phyloP scores from a whole-genome alignment of 2,329 filamentous ascomycete species.

The Clonostachys rosea region DNA sequence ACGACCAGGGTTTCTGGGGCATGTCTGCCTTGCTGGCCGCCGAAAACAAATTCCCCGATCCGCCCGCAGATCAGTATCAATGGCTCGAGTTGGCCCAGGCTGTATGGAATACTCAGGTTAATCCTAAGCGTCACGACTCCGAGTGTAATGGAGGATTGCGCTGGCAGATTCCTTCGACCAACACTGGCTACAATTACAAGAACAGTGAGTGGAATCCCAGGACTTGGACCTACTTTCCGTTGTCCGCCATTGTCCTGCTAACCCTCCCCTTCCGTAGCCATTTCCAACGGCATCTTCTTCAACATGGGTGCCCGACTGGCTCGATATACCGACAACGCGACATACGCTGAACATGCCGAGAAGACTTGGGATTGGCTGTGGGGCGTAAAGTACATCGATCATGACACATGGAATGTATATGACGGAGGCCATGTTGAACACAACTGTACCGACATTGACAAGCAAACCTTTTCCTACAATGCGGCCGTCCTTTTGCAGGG shows the following conservation, averaged over 20 bases:
- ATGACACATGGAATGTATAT: constrained; percentile 46
- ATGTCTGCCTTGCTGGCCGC: constrained; percentile 68
- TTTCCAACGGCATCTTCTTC: constrained; percentile 67
- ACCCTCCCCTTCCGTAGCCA: constrained; percentile 23
- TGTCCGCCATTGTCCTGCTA: not conserved
- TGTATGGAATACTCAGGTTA: constrained; percentile 67
- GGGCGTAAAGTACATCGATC: constrained; percentile 44
- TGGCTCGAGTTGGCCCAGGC: constrained; percentile 72
- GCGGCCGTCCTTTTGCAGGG: constrained; percentile 61
- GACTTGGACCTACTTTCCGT: no score
- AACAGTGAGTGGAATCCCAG: constrained; percentile 25
- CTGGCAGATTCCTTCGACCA: constrained; percentile 75
- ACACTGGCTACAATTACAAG: constrained; percentile 59
- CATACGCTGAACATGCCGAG: constrained; percentile 72
- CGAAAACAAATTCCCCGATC: constrained; percentile 66
- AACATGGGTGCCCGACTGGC: constrained; percentile 68
- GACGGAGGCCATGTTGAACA: constrained; percentile 36
- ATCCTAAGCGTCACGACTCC: constrained; percentile 54
- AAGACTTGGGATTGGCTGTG: constrained; percentile 62
- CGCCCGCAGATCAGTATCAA: constrained; percentile 50
- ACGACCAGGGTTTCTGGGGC: constrained; percentile 72
- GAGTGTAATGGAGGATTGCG: constrained; percentile 65
- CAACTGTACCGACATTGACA: constrained; percentile 39
- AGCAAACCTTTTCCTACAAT: constrained; percentile 66
- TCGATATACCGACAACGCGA: constrained; percentile 72